Base-by-base conservation (phyloP, 495 filamentous ascomycete genomes). In the Penicillium paxilli region DNA sequence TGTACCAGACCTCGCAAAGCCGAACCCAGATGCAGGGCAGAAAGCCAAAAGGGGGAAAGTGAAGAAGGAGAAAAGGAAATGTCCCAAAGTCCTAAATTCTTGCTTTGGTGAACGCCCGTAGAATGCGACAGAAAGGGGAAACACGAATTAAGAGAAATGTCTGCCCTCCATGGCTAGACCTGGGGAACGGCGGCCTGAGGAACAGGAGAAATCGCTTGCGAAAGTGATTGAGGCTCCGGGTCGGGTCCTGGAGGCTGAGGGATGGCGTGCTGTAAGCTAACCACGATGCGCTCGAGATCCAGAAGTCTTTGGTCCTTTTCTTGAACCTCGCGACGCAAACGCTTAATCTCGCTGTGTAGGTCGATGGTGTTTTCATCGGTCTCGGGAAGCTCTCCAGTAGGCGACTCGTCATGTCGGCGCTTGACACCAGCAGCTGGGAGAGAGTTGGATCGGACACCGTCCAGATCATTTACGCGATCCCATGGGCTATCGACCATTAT, bases 341-440 rank as follows among this genome's bases (percentile, higher is more conserved):
- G 69, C 56, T 84, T 84, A 7, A 85, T 62, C 50, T 86, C 83
- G n/a, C 70, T 68, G 17, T 80, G 79, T 17, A 85, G 58, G 57
- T 84, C 80, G 8, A 66, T 66, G 24, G 70, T 74, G 11, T 74
- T 71, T 44, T 73, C 74, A 35, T 73, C 67, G 4, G 69, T 64
- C n/a, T 70, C 67, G 6, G 64, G 55, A 21, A 72, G 49, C 6
- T 68, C 58, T 2, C 65, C 69, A 20, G 70, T 67, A n/a, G 70
- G 67, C 9, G 74, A 72, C 38, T 79, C n/a, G n/a, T n/a, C 77
- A 50, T 74, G 72, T 49, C 78, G 78, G 11, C 74, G 68, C 60
- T 77, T 76, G 30, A 76, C 52, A 28, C 67, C 62, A 10, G 67
- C 52, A 6, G 57, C 60, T 20, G 55, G 64, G 37, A 62, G 51